Base-by-base conservation (phyloP, 2,329 filamentous ascomycete species). In the Acrodontium crateriforme region DNA sequence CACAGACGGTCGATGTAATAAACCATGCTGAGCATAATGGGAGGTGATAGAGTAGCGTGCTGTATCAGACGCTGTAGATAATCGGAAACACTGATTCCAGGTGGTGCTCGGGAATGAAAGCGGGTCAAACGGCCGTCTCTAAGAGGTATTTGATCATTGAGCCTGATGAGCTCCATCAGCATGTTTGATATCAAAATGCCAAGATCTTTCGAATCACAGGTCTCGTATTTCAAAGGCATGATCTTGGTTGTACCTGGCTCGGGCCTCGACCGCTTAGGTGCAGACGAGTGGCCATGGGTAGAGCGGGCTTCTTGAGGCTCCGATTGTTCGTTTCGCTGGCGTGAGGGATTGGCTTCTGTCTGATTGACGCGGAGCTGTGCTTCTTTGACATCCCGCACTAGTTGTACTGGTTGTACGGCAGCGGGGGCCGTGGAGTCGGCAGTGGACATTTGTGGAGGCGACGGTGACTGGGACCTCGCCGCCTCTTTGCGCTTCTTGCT, bases 1-100 rank as follows among this genome's bases (percentile, higher is more conserved):
- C 87, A 98, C 13, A 98, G 68, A 17, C 84, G 77, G 58, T 98
- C 89, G 46, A 98, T 95, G 49, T 95, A 98, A 52, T 91, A 98
- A 32, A 98, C 89, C 83, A 98, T 95, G 43, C 85, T 89, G 18
- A 98, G 71, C n/a, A 98, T 67, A 27, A 98, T 78, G 1, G 89
- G 87, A 9, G 89, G 85, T 5, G 83, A 84, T 3, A 98, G 67
- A 0, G 87, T 94, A 15, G 89, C 89, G 52, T 98, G 89, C 34
- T 84, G 83, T 14, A 91, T 89, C 32, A 98, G 66, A 38, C 89
- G 77, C 46, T 89, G 80, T 18, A 98, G 69, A 52, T 98, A 98
- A 53, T 98, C 89, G 36, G 78, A 67, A 17, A 98, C 87, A 15
- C 84, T 93, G 34, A 98, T 98, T 28, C 81, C 85, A 6, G 89